Conservation (phyloP, 2,329 filamentous ascomycete genomes). For the Fusarium virguliforme region DNA sequence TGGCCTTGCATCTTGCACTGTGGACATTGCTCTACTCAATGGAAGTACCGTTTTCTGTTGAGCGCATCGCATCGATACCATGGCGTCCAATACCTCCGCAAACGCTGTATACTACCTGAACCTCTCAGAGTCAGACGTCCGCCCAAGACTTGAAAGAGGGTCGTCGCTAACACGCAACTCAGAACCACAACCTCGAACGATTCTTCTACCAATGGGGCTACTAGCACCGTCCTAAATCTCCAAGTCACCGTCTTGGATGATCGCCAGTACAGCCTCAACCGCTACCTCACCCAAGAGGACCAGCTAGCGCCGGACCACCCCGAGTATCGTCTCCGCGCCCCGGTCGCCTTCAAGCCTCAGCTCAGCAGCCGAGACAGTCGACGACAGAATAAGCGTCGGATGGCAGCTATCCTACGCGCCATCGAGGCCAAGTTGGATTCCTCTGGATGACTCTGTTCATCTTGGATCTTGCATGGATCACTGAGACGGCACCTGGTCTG, state of each 20-base stretch:
- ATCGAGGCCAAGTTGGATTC: slow-evolving; percentile 26
- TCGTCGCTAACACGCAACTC: not conserved
- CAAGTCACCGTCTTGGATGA: slow-evolving; percentile 15
- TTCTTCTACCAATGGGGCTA: not conserved
- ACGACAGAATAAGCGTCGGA: slow-evolving; percentile 20
- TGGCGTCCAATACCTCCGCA: slow-evolving; percentile 12
- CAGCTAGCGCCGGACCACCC: slow-evolving; percentile 23
- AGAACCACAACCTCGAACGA: not conserved
- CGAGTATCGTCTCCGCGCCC: slow-evolving; percentile 32
- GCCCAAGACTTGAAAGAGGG: not conserved
- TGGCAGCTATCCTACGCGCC: slow-evolving; percentile 26
- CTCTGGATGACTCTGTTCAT: not conserved
- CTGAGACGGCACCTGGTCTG: not conserved
- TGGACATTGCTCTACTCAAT: not conserved
- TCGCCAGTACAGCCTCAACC: slow-evolving; percentile 24
- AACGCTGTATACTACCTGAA: slow-evolving; percentile 14
- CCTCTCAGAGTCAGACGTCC: slow-evolving; percentile 1
- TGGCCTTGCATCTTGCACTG: not conserved
- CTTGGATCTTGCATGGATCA: not conserved
- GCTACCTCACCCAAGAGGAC: slow-evolving; percentile 21
- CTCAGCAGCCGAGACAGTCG: not conserved
- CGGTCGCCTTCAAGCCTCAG: slow-evolving; percentile 25
- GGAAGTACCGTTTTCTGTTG: not conserved
- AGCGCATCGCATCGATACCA: not conserved
- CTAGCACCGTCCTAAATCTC: not conserved